Percentiles rank a stretch among this genome's conserved stretches.
phyloP scores from a whole-genome alignment of 768 basidiomycete genomes.

The Podaxis carcinomalis region DNA sequence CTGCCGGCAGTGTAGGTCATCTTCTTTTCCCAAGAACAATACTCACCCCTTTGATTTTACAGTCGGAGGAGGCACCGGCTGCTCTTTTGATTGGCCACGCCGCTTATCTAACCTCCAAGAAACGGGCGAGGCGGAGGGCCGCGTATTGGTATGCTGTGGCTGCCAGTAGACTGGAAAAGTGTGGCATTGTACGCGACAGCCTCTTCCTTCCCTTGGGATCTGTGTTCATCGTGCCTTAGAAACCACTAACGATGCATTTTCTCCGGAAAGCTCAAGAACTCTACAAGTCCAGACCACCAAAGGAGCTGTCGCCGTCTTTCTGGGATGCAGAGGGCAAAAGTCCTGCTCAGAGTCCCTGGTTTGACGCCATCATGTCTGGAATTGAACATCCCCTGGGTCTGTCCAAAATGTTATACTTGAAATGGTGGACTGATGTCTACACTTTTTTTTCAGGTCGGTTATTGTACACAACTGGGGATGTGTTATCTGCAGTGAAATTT shows the following conservation, averaged over 20 bases:
- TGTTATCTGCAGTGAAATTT: constrained; percentile 67
- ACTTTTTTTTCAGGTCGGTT: constrained; percentile 57
- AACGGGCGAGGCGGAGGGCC: constrained; percentile 54
- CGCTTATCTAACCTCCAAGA: constrained; percentile 61
- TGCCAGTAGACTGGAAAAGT: constrained; percentile 76
- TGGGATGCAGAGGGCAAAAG: constrained; percentile 66
- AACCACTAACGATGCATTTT: constrained; percentile 82
- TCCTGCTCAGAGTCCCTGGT: constrained; percentile 34
- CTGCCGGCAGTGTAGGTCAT: constrained; percentile 69
- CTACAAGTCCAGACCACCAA: constrained; percentile 45
- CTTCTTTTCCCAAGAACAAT: background rate
- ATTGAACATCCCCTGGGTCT: constrained; percentile 79
- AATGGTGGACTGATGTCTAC: background rate
- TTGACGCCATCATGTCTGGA: constrained; percentile 63
- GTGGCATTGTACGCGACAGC: constrained; percentile 63
- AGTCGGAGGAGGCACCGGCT: constrained; percentile 71
- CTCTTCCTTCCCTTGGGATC: background rate
- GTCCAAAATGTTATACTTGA: constrained; percentile 6
- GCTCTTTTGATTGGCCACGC: constrained; percentile 81
- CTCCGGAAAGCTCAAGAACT: constrained; percentile 67
- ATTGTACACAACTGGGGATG: constrained; percentile 87
- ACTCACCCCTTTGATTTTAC: constrained; percentile 21
- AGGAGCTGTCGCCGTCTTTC: constrained; percentile 73
- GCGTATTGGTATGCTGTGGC: constrained; percentile 78
- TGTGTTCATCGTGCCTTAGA: constrained; percentile 38